Evolutionary conservation across 148 eudicot genomes (phyloP), one percentile per base, ranked within the genome.

Genomic region (Diospyros lotus): DNA sequence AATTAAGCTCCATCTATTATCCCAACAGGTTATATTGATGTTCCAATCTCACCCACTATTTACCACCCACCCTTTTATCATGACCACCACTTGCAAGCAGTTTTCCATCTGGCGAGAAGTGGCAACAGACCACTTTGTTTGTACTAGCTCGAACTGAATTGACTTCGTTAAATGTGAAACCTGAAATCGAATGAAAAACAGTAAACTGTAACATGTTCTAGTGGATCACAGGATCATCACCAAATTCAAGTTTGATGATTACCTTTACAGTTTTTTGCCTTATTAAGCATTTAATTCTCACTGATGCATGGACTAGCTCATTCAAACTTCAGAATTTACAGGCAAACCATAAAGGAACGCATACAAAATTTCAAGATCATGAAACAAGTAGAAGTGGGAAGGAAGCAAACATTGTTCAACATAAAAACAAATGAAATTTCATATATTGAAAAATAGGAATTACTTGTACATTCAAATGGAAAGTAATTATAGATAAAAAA

Each of bases 61-160:
- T 45, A 42, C 12, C 40, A 63, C 62, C 48, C 53, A 84, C 98
- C 94, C 88, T 93, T 80, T 91, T 93, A 83, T 93, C 98, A 70
- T 93, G 98, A 68, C 94, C 97, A 58, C 98, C 98, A 80, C 87
- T 91, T 63, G 98, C 98, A 66, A 93, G 98, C 80, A 93, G 80
- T 79, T 93, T 93, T 68, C 98, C 98, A 80, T 93, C 98, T 10
- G 94, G 82, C 42, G 98, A 93, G 79, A 93, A 93, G 77, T 93
- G 98, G 77, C 98, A 93, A 74, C 98, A 93, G 28, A 74, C 86
- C 69, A 93, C 94, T 83, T 93, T 93, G 83, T 77, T 85, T 13
- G 77, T 62, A 82, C 98, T 93, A 78, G 94, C 98, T 45, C 93
- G 90, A 71, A 91, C 91, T 54, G 91, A 88, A 76, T 54, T 87